Evolutionary conservation across 2,329 filamentous ascomycete species (phyloP), one percentile per base, ranked within the genome.

Genomic region (Colletotrichum agaves): DNA sequence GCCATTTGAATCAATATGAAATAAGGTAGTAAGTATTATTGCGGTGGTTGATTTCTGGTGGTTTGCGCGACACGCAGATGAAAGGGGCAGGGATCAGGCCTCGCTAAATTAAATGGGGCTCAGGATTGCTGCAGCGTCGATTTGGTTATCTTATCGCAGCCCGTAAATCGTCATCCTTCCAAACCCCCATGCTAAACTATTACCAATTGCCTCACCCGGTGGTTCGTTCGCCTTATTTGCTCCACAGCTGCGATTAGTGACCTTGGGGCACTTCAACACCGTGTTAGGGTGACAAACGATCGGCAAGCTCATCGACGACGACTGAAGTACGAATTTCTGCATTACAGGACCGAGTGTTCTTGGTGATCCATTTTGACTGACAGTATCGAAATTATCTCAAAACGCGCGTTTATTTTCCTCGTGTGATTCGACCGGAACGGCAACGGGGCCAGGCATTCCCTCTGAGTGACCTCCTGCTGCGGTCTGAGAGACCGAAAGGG

Each of bases 181-280:
- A 17, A 41, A 50, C 31, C 44, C 63, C 47, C 39, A 31, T 66
- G 35, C 37, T 55, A 15, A 56, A 41, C 55, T 55, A 41, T 47
- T 55, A 55, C 60, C 63, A 65, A 61, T 69, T 67, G 63, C 67
- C 55, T 67, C 52, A 53, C 57, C 39, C 62, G 23, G 15, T 8
- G 6, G 27, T 7, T 56, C 63, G 21, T 50, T 39, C 39, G 37
- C 44, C 60, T 63, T 52, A 47, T 37, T 47, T 46, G 46, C 60
- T 63, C 60, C 60, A 67, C 63, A 67, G 35, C 52, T 67, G 44
- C 44, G 52, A 61, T 55, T 57, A 66, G 31, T 39, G 61, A 62
- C 61, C 39, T 57, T 23, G 35, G 31, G 41, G 49, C 41, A 47
- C 13, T 53, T 39, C 12, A 53, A 41, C 31, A n/a, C 65, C 12